A percentile compares a stretch with the other conserved stretches of the same genome.
Evolutionary conservation across 2,329 filamentous ascomycete genomes (phyloP).

Genomic region (Pseudocercospora fuligena): DNA sequence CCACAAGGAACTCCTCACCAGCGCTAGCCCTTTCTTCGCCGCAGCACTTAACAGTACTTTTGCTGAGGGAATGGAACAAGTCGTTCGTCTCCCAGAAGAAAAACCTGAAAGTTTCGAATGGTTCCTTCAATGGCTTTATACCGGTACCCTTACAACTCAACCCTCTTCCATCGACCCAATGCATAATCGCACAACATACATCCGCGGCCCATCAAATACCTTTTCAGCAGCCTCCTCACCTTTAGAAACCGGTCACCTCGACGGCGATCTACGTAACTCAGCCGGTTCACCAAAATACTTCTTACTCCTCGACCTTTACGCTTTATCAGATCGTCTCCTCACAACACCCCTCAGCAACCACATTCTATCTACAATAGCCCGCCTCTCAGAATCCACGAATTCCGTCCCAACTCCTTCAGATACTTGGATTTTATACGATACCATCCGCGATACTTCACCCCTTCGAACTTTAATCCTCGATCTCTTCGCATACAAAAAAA

Average conservation of each 20-base stretch:
- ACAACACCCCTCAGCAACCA: constrained; percentile 53
- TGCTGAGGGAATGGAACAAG: constrained; percentile 50
- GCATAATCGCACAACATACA: constrained; percentile 5
- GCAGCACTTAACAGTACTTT: constrained; percentile 55
- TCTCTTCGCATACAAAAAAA: constrained; percentile 59
- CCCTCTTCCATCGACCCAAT: constrained; percentile 19
- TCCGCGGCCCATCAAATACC: constrained; percentile 12
- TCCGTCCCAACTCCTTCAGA: constrained; percentile 56
- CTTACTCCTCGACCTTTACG: constrained; percentile 54
- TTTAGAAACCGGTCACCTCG: constrained; percentile 32
- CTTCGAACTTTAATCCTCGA: constrained; percentile 52
- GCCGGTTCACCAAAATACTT: constrained; percentile 56
- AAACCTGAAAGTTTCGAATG: constrained; percentile 54
- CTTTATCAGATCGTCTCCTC: constrained; percentile 53
- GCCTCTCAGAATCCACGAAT: constrained; percentile 54
- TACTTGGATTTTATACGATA: constrained; percentile 54
- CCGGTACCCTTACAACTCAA: constrained; percentile 41
- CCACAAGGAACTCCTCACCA: constrained; percentile 55
- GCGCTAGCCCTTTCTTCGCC: constrained; percentile 56
- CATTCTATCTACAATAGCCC: constrained; percentile 49
- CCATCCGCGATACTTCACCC: constrained; percentile 46
- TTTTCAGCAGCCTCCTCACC: constrained; percentile 1
- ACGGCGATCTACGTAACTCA: constrained; percentile 50
- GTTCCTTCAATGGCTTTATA: constrained; percentile 59
- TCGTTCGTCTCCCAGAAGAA: constrained; percentile 51